Evolutionary conservation across 2,329 filamentous ascomycete species (phyloP).

Genomic region (Ascochyta lentis): DNA sequence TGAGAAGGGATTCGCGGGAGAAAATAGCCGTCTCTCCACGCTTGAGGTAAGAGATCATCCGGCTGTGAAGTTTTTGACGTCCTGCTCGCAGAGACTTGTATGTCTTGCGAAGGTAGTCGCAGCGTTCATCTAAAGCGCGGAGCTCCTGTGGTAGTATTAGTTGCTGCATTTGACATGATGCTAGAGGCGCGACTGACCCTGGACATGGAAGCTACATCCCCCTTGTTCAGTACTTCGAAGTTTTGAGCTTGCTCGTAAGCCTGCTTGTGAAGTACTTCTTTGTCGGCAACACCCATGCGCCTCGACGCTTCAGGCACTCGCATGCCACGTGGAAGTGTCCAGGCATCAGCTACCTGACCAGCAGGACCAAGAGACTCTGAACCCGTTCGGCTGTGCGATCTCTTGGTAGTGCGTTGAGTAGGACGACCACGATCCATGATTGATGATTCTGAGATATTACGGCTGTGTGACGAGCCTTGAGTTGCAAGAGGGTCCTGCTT

Average conservation of each 20-base stretch:
- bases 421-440: conserved; percentile 49
- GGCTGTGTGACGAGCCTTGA: conserved; percentile 31
- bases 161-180: neutral
- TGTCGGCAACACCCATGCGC: conserved; percentile 45
- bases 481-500: conserved; percentile 34
- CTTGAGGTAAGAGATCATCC: conserved; percentile 79
- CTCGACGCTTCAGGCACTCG: conserved; percentile 44
- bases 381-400: conserved; percentile 40
- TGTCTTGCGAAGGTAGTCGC: conserved; percentile 78
- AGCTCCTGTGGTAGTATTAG: conserved; percentile 65
- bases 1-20: conserved; percentile 75
- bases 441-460: conserved; percentile 48
- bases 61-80: conserved; percentile 75
- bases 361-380: conserved; percentile 42
- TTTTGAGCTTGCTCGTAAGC: conserved; percentile 49
- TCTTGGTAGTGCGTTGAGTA: conserved; percentile 41
- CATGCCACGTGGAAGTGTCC: conserved; percentile 48
- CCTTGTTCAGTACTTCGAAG: conserved; percentile 50
- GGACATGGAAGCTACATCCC: conserved; percentile 60
- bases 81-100: conserved; percentile 78
- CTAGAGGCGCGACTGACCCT: conserved; percentile 54
- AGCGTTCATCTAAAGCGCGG: conserved; percentile 76
- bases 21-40: conserved; percentile 74
- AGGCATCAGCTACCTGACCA: conserved; percentile 35
- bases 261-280: conserved; percentile 48